Conservation (phyloP, 139 green algal species). For the Micractinium conductrix region DNA sequence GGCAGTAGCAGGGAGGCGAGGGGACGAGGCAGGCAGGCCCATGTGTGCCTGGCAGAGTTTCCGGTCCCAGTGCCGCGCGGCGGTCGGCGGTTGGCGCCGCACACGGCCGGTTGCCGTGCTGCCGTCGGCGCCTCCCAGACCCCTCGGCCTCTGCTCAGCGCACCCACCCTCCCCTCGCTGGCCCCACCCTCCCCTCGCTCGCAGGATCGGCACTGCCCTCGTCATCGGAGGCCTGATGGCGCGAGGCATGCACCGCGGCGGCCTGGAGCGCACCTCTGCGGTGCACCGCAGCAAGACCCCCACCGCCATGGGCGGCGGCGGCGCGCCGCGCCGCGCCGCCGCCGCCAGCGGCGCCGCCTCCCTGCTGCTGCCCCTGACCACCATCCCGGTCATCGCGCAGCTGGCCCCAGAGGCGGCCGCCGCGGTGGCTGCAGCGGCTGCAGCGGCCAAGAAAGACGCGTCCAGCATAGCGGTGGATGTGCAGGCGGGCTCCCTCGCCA, state of each 20-base stretch:
- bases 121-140: too few species aligned
- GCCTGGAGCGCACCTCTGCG: constrained; percentile 1
- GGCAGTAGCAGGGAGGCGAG: not conserved
- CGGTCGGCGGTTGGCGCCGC: too few species aligned
- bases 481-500: not conserved
- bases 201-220: constrained; percentile 26
- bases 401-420: not conserved
- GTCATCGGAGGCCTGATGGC: constrained; percentile 43
- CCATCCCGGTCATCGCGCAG: not conserved
- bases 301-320: not conserved
- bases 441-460: not conserved
- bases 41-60: not conserved
- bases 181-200: not conserved
- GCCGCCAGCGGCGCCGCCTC: not conserved
- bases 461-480: constrained; percentile 1
- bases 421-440: not conserved
- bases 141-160: too few species aligned
- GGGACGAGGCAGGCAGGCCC: too few species aligned
- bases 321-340: not conserved
- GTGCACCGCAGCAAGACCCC: not conserved
- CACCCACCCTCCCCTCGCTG: too few species aligned
- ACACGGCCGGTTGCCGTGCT: too few species aligned
- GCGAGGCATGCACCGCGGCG: constrained; percentile 24
- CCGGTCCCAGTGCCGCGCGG: too few species aligned
- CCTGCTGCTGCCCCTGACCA: not conserved